These are phyloP conservation scores for Pyrrhoderma lamaoense DNA, from an alignment of 1,284 basidiomycete genomes.

Conservation along the genomic window DNA sequence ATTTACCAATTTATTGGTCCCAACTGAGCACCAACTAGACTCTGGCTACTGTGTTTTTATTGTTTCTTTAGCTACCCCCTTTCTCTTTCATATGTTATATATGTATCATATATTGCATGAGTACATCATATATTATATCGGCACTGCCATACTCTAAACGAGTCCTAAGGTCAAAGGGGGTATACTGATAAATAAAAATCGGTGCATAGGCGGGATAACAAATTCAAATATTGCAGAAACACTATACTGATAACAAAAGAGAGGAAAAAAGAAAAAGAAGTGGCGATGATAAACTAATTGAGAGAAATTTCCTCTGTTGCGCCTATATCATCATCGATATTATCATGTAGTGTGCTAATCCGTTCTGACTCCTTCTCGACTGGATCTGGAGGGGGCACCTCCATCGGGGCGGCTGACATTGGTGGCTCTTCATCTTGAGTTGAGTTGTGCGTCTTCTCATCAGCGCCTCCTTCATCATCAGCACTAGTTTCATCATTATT, in stretches of 20 bases:
- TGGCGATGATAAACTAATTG: constrained; percentile 24
- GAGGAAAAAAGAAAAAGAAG: no score
- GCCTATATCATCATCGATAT: constrained; percentile 50
- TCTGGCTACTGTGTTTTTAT: no score
- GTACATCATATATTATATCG: no score
- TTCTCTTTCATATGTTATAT: no score
- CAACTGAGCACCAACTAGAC: constrained; percentile 54
- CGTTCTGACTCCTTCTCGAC: constrained; percentile 59
- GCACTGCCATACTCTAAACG: no score
- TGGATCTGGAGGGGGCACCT: constrained; percentile 70
- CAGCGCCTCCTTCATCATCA: constrained; percentile 4
- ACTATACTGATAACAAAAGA: no score
- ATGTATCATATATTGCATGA: no score
- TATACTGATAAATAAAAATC: no score
- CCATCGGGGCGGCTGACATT: constrained; percentile 42
- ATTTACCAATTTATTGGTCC: constrained; percentile 92
- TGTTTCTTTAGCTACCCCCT: no score
- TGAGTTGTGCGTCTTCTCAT: background rate
- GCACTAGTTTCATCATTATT: constrained; percentile 10
- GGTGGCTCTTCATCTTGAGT: constrained; percentile 24
- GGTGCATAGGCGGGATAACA: no score
- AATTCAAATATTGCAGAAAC: no score
- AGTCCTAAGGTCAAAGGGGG: no score
- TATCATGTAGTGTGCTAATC: constrained; percentile 29
- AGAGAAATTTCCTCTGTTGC: constrained; percentile 62